Evolutionary conservation across 2,329 filamentous ascomycete genomes (phyloP).

Genomic region (Aspergillus vadensis): DNA sequence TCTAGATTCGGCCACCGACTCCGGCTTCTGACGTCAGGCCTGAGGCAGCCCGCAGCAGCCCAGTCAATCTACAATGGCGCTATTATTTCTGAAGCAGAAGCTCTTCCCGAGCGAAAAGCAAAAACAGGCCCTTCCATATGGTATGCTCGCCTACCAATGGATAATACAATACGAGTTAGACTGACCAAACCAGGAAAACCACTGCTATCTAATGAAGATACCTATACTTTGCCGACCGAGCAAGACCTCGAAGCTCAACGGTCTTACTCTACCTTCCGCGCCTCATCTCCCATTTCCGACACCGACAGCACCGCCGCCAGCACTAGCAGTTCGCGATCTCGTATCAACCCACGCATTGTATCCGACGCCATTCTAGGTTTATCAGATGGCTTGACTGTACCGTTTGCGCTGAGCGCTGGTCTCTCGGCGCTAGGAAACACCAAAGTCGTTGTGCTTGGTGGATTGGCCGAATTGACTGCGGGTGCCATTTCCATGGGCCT

Average conservation of each 20-base stretch:
- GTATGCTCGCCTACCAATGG: slow-evolving; percentile 15
- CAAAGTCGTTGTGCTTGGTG: slow-evolving; percentile 70
- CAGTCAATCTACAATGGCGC: slow-evolving; percentile 30
- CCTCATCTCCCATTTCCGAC: slow-evolving; percentile 26
- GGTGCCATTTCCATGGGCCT: slow-evolving; percentile 78
- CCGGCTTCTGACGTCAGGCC: slow-evolving; percentile 7
- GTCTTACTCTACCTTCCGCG: slow-evolving; percentile 39
- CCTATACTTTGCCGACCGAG: slow-evolving; percentile 24
- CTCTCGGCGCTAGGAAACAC: slow-evolving; percentile 63
- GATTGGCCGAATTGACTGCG: slow-evolving; percentile 74
- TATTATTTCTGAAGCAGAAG: slow-evolving; percentile 43
- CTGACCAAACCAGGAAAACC: slow-evolving; percentile 31
- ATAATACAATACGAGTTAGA: slow-evolving; percentile 12
- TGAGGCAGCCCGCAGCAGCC: slow-evolving; percentile 1
- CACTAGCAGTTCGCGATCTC: slow-evolving; percentile 27
- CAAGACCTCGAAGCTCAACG: slow-evolving; percentile 39
- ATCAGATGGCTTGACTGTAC: slow-evolving; percentile 76
- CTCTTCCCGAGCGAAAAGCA: slow-evolving; percentile 33
- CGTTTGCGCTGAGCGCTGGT: slow-evolving; percentile 75
- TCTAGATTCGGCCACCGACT: slow-evolving; percentile 6
- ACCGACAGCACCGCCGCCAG: slow-evolving; percentile 24
- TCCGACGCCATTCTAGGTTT: slow-evolving; percentile 72
- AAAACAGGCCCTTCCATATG: slow-evolving; percentile 15
- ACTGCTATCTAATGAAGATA: slow-evolving; percentile 31
- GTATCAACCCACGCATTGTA: slow-evolving; percentile 48